These are phyloP conservation scores for Fusarium miscanthi DNA, from an alignment of 2,329 filamentous ascomycete genomes.

Conservation along the genomic window DNA sequence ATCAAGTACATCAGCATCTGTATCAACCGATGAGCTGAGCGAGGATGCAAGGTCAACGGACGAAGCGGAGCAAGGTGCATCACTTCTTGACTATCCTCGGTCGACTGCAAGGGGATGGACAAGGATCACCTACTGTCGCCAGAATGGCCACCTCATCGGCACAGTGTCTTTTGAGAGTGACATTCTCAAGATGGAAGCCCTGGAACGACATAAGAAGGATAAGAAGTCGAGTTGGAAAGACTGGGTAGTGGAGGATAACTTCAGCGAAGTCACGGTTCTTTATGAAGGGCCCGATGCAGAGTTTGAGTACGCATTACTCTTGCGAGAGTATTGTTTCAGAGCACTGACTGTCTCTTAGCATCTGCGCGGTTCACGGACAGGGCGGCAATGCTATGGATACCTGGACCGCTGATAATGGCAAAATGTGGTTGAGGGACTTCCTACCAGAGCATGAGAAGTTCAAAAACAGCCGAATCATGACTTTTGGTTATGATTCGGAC, in stretches of 20 bases:
- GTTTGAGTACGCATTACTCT: background rate
- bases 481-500: background rate
- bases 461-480: accelerated
- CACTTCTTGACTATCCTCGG: accelerated
- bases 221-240: accelerated
- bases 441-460: accelerated
- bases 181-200: accelerated
- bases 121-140: accelerated
- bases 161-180: accelerated
- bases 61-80: background rate
- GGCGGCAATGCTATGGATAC: background rate
- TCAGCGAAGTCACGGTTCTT: accelerated
- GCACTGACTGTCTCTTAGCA: background rate
- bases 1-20: accelerated
- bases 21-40: accelerated
- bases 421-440: background rate
- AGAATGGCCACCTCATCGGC: accelerated
- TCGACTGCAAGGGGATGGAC: accelerated
- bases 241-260: accelerated
- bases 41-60: accelerated
- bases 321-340: accelerated
- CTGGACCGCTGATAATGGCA: accelerated
- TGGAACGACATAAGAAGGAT: accelerated
- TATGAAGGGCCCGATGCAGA: background rate
- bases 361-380: background rate